Percentiles rank a stretch among this genome's conserved stretches.
Conservation (phyloP, 371 early-diverging fungal species). For the Conidiobolus incongruus region DNA sequence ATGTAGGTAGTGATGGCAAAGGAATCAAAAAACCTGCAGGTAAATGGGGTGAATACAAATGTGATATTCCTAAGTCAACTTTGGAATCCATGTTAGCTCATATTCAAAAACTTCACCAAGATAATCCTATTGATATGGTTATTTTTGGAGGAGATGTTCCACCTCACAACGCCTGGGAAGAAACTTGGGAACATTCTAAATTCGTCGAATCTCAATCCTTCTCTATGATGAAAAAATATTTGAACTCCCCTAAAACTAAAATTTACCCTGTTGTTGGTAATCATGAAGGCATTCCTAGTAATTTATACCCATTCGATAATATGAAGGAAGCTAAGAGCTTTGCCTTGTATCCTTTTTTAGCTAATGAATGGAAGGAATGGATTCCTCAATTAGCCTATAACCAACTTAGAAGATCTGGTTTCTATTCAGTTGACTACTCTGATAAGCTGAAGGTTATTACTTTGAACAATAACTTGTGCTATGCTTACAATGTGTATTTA, state of each 20-base stretch:
- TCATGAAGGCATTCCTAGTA: conserved; percentile 7
- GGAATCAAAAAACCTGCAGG: conserved; percentile 6
- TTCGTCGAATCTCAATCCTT: conserved; percentile 5
- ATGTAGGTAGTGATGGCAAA: not conserved
- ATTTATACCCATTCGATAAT: conserved; percentile 6
- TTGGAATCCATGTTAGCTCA: conserved; percentile 16
- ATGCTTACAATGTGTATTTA: conserved; percentile 2
- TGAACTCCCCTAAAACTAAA: conserved; percentile 7
- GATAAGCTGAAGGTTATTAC: conserved; percentile 5
- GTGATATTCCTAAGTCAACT: conserved; percentile 16
- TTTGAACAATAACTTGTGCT: conserved; percentile 6
- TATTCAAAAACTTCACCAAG: conserved; percentile 13
- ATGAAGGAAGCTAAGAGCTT: not conserved
- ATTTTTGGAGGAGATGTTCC: conserved; percentile 36
- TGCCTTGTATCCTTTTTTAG: not conserved
- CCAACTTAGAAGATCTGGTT: conserved; percentile 3
- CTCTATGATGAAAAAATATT: conserved; percentile 2
- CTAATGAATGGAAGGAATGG: conserved; percentile 9
- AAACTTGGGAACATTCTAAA: conserved; percentile 18
- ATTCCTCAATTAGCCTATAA: not conserved
- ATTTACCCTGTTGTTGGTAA: conserved; percentile 14
- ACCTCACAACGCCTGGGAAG: conserved; percentile 32
- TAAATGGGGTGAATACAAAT: conserved; percentile 10
- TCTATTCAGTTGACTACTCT: conserved; percentile 5
- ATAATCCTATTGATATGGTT: conserved; percentile 17